A percentile compares a stretch with the other conserved stretches of the same genome.
Evolutionary conservation across 495 filamentous ascomycete genomes (phyloP).

Genomic region (Penicillium odoratum): DNA sequence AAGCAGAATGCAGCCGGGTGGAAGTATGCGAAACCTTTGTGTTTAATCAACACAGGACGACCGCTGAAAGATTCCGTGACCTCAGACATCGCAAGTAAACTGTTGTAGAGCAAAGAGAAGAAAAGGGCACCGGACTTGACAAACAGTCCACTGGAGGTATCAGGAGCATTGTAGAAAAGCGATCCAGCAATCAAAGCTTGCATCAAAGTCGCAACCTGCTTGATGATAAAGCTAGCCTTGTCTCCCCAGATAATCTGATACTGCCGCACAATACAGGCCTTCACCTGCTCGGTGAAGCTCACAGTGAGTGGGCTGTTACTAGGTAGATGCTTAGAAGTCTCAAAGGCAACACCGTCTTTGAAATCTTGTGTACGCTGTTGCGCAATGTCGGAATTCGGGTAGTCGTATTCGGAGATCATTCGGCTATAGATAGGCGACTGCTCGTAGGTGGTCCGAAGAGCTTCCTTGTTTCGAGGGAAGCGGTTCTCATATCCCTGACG

Average conservation of each 20-base stretch:
- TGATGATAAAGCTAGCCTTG: conserved; percentile 59
- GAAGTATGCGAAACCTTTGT: conserved; percentile 74
- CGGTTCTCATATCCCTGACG: conserved; percentile 51
- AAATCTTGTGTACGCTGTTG: conserved; percentile 48
- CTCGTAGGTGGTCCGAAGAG: conserved; percentile 40
- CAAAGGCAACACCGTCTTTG: conserved; percentile 45
- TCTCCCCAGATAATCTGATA: conserved; percentile 62
- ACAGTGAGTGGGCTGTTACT: conserved; percentile 56
- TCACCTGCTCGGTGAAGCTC: conserved; percentile 57
- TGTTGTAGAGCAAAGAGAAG: conserved; percentile 73
- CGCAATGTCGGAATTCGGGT: conserved; percentile 45
- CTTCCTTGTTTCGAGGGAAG: conserved; percentile 49
- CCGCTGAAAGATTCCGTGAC: conserved; percentile 68
- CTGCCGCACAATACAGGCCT: conserved; percentile 53
- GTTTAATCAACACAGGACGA: conserved; percentile 71
- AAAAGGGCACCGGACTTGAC: conserved; percentile 61
- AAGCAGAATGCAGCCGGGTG: conserved; percentile 71
- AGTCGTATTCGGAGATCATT: conserved; percentile 51
- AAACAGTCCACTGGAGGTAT: conserved; percentile 48
- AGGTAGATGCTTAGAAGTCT: conserved; percentile 39
- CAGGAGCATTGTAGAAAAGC: conserved; percentile 40
- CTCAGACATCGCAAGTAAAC: conserved; percentile 69
- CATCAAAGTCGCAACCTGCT: conserved; percentile 48
- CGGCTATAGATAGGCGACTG: conserved; percentile 32
- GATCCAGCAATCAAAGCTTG: conserved; percentile 46